phyloP scores from a whole-genome alignment of 108 stramenopile species.

The Nannochloropsis gaditana region DNA sequence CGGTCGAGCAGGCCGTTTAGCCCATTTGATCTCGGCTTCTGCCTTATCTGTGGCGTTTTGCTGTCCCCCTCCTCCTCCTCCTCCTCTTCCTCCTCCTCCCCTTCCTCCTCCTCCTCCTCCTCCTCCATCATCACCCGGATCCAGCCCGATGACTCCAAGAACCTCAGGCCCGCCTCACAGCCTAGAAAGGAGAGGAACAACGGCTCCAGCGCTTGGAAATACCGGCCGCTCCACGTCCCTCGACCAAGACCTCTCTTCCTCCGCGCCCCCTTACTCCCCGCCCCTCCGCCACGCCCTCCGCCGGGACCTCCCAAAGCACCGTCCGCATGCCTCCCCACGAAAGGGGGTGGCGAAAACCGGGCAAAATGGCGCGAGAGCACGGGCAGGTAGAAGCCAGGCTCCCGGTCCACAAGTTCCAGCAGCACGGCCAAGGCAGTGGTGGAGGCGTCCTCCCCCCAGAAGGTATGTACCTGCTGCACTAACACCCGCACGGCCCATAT shows the following conservation, averaged over 20 bases:
- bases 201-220: neutral
- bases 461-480: neutral
- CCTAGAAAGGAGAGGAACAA: slow-evolving; percentile 12
- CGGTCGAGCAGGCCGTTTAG: no score
- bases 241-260: no score
- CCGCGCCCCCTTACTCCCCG: no score
- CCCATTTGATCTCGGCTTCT: neutral
- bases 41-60: neutral
- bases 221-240: neutral
- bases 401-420: neutral
- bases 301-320: no score
- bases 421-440: neutral
- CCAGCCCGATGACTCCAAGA: neutral
- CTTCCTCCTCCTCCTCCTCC: neutral
- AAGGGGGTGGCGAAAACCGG: neutral
- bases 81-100: neutral
- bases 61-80: neutral
- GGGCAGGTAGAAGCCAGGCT: neutral
- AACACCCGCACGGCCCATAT: neutral
- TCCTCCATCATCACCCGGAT: neutral
- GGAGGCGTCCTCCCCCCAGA: neutral
- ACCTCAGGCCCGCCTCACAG: neutral
- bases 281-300: no score
- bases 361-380: neutral
- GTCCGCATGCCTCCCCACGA: no score